Conservation (phyloP, 139 green algal species). For the Tetradesmus obliquus region DNA sequence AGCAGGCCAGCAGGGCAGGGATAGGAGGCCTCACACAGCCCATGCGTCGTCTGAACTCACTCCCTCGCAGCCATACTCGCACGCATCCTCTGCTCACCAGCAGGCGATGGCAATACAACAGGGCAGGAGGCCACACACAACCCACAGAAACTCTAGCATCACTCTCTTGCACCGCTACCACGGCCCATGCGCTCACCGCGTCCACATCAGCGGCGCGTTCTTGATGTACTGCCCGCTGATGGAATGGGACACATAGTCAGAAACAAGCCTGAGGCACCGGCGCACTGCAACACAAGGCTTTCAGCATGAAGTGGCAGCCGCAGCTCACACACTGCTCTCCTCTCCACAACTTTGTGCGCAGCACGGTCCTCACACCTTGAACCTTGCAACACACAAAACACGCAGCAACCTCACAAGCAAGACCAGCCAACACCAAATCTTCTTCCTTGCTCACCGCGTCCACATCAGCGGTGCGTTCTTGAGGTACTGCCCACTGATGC, state of each 20-base stretch:
- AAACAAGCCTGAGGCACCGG: too few species aligned
- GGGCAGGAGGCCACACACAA: background rate
- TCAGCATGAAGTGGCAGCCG: too few species aligned
- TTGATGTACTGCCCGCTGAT: conserved; percentile 54
- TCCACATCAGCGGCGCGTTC: conserved; percentile 23
- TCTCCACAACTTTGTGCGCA: too few species aligned
- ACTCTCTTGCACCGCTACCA: too few species aligned
- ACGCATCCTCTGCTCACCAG: background rate
- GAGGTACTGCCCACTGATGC: conserved; percentile 55
- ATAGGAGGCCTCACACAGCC: too few species aligned
- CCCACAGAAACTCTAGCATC: background rate
- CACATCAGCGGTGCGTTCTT: conserved; percentile 32
- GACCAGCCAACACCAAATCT: background rate
- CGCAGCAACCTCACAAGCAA: too few species aligned
- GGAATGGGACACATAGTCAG: background rate
- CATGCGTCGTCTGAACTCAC: too few species aligned
- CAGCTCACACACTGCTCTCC: too few species aligned
- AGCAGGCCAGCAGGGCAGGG: too few species aligned
- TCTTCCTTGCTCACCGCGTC: conserved; percentile 3
- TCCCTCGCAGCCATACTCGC: background rate
- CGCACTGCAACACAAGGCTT: too few species aligned
- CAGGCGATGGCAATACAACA: background rate
- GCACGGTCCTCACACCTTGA: too few species aligned
- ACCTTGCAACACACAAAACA: too few species aligned
- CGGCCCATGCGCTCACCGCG: background rate